Evolutionary conservation across 176 grass and related monocot genomes (phyloP).

Genomic region (Metroxylon sagu): DNA sequence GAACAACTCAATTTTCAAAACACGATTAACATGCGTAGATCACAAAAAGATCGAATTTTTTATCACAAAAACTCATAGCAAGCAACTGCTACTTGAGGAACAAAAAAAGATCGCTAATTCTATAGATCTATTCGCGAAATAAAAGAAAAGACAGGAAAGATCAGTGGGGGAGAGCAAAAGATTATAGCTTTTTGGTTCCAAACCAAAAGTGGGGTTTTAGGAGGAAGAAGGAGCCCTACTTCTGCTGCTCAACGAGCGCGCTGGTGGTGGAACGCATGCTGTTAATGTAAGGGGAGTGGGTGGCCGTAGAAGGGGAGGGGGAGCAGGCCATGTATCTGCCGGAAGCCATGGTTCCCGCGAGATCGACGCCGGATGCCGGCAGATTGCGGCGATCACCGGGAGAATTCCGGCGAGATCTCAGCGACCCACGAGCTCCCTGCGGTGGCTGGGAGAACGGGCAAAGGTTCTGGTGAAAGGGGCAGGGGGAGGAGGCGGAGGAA

Average conservation of each 20-base stretch:
- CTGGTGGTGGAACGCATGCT: constrained; percentile 15
- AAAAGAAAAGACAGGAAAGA: not conserved
- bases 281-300: constrained; percentile 26
- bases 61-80: too few relatives aligned
- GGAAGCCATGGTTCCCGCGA: constrained; percentile 26
- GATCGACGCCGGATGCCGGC: constrained; percentile 27
- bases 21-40: too few relatives aligned
- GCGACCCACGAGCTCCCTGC: too few relatives aligned
- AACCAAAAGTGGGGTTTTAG: not conserved
- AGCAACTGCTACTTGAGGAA: too few relatives aligned
- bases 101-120: too few relatives aligned
- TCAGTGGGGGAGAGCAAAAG: not conserved
- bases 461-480: too few relatives aligned
- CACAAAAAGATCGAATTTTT: too few relatives aligned
- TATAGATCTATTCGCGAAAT: too few relatives aligned
- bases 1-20: too few relatives aligned
- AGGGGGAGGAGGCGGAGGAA: too few relatives aligned
- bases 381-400: not conserved
- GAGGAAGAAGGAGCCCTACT: constrained; percentile 1
- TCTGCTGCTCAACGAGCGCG: constrained; percentile 25
- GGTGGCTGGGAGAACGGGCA: too few relatives aligned
- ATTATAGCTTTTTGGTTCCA: not conserved
- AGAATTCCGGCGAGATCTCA: too few relatives aligned
- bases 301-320: constrained; percentile 28
- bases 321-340: constrained; percentile 40